Evolutionary conservation across 192 early-diverging fungal species (phyloP).

Genomic region (Podila minutissima): DNA sequence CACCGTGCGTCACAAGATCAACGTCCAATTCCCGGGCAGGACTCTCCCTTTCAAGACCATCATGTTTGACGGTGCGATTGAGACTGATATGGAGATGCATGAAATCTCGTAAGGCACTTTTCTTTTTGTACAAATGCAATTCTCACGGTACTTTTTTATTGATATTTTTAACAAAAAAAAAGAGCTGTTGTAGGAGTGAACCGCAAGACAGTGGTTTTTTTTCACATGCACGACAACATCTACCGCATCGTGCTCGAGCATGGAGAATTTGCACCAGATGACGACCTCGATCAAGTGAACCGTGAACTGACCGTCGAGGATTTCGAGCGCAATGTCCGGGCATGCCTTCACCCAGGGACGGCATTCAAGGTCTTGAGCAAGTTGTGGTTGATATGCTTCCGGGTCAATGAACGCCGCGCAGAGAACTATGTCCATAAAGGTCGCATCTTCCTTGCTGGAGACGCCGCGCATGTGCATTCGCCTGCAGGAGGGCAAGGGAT

Average conservation of each 20-base stretch:
- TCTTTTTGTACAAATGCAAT: background rate
- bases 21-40: conserved; percentile 13
- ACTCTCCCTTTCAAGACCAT: background rate
- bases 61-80: too few species aligned
- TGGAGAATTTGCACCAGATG: too few species aligned
- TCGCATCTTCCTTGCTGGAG: conserved; percentile 57
- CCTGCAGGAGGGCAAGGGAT: conserved; percentile 56
- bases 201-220: too few species aligned
- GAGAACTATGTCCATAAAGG: conserved; percentile 34
- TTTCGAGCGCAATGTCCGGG: conserved; percentile 11
- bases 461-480: conserved; percentile 55
- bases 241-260: too few species aligned
- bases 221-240: too few species aligned
- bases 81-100: background rate
- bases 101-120: conserved; percentile 20
- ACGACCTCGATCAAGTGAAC: conserved; percentile 15
- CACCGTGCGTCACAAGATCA: conserved; percentile 17
- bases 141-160: too few species aligned
- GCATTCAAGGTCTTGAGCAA: conserved; percentile 22
- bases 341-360: conserved; percentile 8
- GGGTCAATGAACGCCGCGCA: conserved; percentile 39
- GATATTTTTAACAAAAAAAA: too few species aligned
- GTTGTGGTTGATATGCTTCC: conserved; percentile 36
- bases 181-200: too few species aligned
- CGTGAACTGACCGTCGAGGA: conserved; percentile 19